Base-by-base conservation (phyloP, 106 monocot species). In the Dactylorhiza incarnata region DNA sequence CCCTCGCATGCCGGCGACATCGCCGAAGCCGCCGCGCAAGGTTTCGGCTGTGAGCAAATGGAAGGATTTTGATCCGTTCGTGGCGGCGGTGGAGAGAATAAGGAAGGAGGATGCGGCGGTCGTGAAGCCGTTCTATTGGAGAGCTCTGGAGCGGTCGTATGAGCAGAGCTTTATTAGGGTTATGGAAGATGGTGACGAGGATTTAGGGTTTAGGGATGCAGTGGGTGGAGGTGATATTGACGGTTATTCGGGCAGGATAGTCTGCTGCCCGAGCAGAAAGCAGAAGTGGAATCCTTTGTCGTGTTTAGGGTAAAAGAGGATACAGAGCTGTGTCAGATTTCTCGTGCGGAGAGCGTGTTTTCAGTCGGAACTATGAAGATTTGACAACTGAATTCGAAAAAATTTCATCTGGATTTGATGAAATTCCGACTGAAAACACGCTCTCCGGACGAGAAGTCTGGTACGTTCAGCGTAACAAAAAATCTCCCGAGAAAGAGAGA, bases 21-120 rank as follows among this genome's bases (percentile, higher is more conserved):
- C 69, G 2, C 45, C 69, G 15, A 69, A 69, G 45, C 20, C 48
- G n/a, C 71, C 17, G 10, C 73, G 20, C 45, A 17, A 45, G 71
- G 19, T 15, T 17, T 45, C 22, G 50, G 14, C 23, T 5, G 11
- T 48, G 8, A 24, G 14, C 10, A 45, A 9, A 46, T 7, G 48
- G 48, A 49, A 73, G 73, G 73, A 73, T 12, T 48, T 49, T 23
- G 73, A 73, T 51, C 73, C 73, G 73, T 73, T 73, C 49, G 4
- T 12, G 49, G 73, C 50, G 24, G 73, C 73, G 23, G 48, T 73
- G 73, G 73, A 73, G 73, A 73, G 25, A 25, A 51, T 73, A 51
- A 73, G 49, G 49, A 73, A 51, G 50, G 73, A 73, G 4, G 50
- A 73, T 24, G 50, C 4, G 0, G 13, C 73, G 16, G 12, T n/a